phyloP scores from a whole-genome alignment of 306 rosid species.

The Leucaena leucocephala region DNA sequence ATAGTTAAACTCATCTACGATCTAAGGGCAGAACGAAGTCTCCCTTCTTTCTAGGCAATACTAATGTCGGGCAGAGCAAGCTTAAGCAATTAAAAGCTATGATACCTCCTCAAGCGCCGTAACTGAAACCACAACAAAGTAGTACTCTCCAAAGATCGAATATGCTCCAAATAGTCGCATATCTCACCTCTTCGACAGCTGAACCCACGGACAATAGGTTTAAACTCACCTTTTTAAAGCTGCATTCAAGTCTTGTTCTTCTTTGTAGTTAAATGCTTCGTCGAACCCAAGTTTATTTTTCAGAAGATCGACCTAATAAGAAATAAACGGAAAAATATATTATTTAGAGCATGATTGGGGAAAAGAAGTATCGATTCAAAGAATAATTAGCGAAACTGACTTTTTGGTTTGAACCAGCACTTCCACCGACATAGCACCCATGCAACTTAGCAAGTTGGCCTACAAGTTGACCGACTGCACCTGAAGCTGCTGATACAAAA shows the following conservation, averaged over 20 bases:
- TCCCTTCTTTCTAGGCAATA: too few species aligned
- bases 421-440: constrained; percentile 73
- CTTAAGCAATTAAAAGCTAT: too few species aligned
- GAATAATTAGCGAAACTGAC: constrained; percentile 30
- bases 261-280: constrained; percentile 57
- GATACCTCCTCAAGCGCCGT: too few species aligned
- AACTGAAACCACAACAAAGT: too few species aligned
- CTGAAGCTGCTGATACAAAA: constrained; percentile 62
- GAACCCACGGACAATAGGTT: too few species aligned
- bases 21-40: too few species aligned
- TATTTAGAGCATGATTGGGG: background rate
- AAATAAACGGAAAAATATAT: background rate
- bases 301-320: constrained; percentile 48
- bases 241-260: constrained; percentile 46
- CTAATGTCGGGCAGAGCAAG: too few species aligned
- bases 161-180: too few species aligned
- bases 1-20: too few species aligned
- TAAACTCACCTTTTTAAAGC: constrained; percentile 45
- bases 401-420: constrained; percentile 56
- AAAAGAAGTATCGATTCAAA: background rate
- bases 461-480: constrained; percentile 66
- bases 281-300: constrained; percentile 52
- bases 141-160: too few species aligned
- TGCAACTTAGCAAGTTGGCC: constrained; percentile 61
- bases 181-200: too few species aligned